A percentile compares a stretch with the other conserved stretches of the same genome.
phyloP scores from a whole-genome alignment of 2,329 filamentous ascomycete genomes.

The Cladophialophora chaetospira region DNA sequence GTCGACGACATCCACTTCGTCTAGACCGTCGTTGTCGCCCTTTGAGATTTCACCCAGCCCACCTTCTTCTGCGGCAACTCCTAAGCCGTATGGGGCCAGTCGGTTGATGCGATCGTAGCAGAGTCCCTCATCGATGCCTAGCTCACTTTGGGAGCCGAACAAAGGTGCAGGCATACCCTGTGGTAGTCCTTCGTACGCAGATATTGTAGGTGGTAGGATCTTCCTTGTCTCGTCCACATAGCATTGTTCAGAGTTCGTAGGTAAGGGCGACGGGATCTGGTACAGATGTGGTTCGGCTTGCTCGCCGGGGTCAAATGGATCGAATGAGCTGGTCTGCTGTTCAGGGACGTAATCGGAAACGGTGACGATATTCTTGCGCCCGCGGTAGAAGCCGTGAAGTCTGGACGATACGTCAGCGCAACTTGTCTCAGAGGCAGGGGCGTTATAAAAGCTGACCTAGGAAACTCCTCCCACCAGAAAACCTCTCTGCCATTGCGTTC shows the following conservation, averaged over 20 bases:
- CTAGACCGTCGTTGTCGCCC: slow-evolving; percentile 24
- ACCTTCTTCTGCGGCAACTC: slow-evolving; percentile 32
- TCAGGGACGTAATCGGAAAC: slow-evolving; percentile 28
- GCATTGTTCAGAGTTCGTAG: slow-evolving; percentile 15
- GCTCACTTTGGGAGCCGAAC: slow-evolving; percentile 63
- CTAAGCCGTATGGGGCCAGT: slow-evolving; percentile 58
- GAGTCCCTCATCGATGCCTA: slow-evolving; percentile 63
- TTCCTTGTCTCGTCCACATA: slow-evolving; percentile 27
- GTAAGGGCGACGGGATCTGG: neutral
- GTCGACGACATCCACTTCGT: slow-evolving; percentile 29
- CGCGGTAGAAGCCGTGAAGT: slow-evolving; percentile 26
- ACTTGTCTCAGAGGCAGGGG: neutral
- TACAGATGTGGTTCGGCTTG: slow-evolving; percentile 12
- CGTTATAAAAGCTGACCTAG: slow-evolving; percentile 12
- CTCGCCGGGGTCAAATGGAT: slow-evolving; percentile 12
- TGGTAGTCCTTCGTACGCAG: slow-evolving; percentile 30
- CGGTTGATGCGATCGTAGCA: slow-evolving; percentile 71
- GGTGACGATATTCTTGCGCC: slow-evolving; percentile 25
- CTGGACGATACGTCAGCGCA: slow-evolving; percentile 2
- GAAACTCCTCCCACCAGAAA: slow-evolving; percentile 35
- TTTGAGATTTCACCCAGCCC: slow-evolving; percentile 27
- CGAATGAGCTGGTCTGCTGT: slow-evolving; percentile 18
- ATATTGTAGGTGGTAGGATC: slow-evolving; percentile 23
- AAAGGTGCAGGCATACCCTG: slow-evolving; percentile 45
- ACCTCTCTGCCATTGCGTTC: slow-evolving; percentile 28